Evolutionary conservation across 306 rosid species (phyloP).

Genomic region (Trifolium repens): DNA sequence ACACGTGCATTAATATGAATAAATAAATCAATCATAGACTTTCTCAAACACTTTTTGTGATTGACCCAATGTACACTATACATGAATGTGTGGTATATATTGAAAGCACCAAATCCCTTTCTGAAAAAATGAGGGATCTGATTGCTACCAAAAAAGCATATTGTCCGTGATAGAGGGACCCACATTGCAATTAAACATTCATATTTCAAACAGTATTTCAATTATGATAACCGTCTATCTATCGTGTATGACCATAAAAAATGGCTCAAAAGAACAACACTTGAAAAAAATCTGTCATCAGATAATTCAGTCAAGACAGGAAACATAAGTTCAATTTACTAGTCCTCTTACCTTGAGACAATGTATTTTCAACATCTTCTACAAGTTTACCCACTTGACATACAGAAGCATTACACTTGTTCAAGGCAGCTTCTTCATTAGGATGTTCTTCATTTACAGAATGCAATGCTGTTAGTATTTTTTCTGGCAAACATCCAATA

Average conservation of each 20-base stretch:
- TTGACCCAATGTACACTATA: background rate
- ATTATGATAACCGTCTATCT: background rate
- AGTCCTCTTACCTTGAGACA: conserved; percentile 71
- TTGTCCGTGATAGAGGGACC: conserved; percentile 3
- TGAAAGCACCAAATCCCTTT: background rate
- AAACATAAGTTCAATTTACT: conserved; percentile 23
- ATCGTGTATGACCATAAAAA: conserved; percentile 2
- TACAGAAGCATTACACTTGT: conserved; percentile 61
- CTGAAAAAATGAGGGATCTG: background rate
- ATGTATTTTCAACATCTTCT: conserved; percentile 64
- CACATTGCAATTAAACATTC: conserved; percentile 11
- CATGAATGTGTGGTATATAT: background rate
- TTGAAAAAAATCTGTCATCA: background rate
- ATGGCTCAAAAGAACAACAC: conserved; percentile 5
- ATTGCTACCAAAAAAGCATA: conserved; percentile 8
- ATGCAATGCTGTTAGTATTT: conserved; percentile 78
- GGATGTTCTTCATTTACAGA: conserved; percentile 76
- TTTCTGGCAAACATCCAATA: conserved; percentile 85
- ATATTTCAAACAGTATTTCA: conserved; percentile 1
- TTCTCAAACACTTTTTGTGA: background rate
- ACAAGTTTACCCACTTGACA: conserved; percentile 57
- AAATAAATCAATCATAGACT: background rate
- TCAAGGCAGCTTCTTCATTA: conserved; percentile 69
- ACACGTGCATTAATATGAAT: background rate
- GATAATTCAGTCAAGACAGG: conserved; percentile 22